phyloP scores from a whole-genome alignment of 768 basidiomycete species.

The Trametes maxima region DNA sequence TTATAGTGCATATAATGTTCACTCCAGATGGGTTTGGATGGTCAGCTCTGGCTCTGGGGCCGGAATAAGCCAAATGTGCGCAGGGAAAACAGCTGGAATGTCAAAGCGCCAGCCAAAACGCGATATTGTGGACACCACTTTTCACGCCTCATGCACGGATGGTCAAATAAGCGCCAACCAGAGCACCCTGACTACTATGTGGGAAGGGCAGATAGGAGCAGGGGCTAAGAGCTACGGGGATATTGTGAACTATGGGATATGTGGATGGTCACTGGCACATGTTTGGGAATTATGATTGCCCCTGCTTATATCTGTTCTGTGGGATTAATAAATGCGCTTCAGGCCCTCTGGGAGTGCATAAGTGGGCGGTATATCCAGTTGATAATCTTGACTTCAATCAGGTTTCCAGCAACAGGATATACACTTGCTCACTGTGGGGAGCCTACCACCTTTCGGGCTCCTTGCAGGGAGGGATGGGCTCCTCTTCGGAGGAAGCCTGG shows the following conservation, averaged over 20 bases:
- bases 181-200: slow-evolving; percentile 30
- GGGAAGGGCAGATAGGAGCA: slow-evolving; percentile 25
- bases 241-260: background rate
- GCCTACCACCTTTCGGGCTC: slow-evolving; percentile 4
- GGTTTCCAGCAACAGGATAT: background rate
- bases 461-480: slow-evolving; percentile 5
- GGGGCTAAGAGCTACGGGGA: slow-evolving; percentile 3
- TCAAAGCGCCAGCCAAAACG: slow-evolving; percentile 10
- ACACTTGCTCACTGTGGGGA: background rate
- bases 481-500: slow-evolving; percentile 10
- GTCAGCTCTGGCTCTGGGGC: background rate
- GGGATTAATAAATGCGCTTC: background rate
- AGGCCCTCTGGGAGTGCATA: background rate
- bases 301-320: background rate
- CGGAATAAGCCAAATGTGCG: background rate
- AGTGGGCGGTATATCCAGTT: background rate
- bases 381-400: background rate
- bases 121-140: slow-evolving; percentile 34
- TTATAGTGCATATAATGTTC: background rate
- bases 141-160: slow-evolving; percentile 27
- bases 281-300: background rate
- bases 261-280: slow-evolving; percentile 8
- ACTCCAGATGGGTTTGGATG: background rate
- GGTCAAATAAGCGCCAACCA: slow-evolving; percentile 30
- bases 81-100: background rate